phyloP scores from a whole-genome alignment of 371 early-diverging fungal species.

The Mortierella sp. region DNA sequence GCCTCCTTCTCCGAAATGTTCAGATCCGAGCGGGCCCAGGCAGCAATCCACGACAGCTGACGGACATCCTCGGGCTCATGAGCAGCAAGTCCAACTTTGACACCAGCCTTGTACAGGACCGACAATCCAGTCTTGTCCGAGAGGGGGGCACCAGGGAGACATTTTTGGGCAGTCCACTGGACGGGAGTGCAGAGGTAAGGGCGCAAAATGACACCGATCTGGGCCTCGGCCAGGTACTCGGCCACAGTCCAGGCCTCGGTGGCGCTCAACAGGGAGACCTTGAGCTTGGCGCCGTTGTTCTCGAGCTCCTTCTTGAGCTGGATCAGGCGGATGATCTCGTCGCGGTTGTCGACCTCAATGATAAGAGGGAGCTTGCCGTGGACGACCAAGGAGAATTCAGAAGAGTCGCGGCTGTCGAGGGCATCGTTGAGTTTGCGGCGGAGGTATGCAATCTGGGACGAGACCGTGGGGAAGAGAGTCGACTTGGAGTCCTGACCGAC shows the following conservation, averaged over 20 bases:
- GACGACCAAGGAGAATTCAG: constrained; percentile 57
- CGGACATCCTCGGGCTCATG: constrained; percentile 71
- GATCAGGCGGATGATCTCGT: constrained; percentile 79
- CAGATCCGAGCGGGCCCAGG: constrained; percentile 72
- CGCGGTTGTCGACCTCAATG: constrained; percentile 71
- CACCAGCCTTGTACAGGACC: constrained; percentile 71
- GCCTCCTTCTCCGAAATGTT: constrained; percentile 72
- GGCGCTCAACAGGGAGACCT: constrained; percentile 66
- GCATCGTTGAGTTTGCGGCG: constrained; percentile 53
- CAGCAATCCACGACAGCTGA: constrained; percentile 83
- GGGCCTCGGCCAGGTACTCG: constrained; percentile 64
- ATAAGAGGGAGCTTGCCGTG: constrained; percentile 76
- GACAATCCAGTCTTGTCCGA: constrained; percentile 72
- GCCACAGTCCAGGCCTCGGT: constrained; percentile 81
- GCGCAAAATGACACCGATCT: constrained; percentile 74
- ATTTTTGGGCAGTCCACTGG: constrained; percentile 77
- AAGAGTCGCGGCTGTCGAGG: constrained; percentile 51
- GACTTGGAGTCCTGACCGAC: constrained; percentile 68
- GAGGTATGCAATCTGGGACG: constrained; percentile 74
- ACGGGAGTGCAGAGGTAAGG: constrained; percentile 78
- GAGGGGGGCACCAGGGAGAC: constrained; percentile 73
- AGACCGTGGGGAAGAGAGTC: constrained; percentile 65
- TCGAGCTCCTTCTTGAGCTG: constrained; percentile 65
- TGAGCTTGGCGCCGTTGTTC: constrained; percentile 61
- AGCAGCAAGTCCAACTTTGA: constrained; percentile 73